Percentiles rank a stretch among this genome's conserved stretches.
Evolutionary conservation across 345 rosid genomes (phyloP).

Genomic region (Lepidium aucheri): DNA sequence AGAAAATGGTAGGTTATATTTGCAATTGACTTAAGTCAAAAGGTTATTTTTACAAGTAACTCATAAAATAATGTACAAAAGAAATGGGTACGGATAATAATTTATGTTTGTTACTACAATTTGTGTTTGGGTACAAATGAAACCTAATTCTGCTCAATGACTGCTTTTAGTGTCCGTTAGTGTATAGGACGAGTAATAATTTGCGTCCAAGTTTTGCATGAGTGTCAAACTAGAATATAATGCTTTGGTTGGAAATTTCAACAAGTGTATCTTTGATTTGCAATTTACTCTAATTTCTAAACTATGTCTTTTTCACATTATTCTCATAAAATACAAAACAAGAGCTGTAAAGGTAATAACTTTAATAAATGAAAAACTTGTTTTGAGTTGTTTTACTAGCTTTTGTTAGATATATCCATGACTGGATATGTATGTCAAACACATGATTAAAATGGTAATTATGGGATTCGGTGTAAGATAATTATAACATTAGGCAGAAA

Average conservation of each 20-base stretch:
- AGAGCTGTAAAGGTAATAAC: neutral
- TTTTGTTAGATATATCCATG: no score
- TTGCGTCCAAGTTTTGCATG: neutral
- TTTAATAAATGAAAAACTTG: neutral
- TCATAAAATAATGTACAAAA: neutral
- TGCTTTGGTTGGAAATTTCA: neutral
- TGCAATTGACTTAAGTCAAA: no score
- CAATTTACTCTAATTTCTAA: neutral
- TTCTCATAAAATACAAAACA: neutral
- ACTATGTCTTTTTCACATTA: neutral
- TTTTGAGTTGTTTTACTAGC: no score
- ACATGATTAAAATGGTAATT: no score
- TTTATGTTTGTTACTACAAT: no score
- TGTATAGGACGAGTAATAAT: neutral
- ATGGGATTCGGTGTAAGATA: no score
- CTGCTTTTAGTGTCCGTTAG: neutral
- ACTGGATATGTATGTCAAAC: no score
- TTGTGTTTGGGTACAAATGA: neutral
- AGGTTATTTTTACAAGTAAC: no score
- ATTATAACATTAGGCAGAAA: no score
- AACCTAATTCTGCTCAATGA: neutral
- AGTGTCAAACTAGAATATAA: neutral
- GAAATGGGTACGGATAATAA: no score
- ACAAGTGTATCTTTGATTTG: neutral
- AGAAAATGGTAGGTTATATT: no score